Evolutionary conservation across 2,329 filamentous ascomycete genomes (phyloP).

Genomic region (Myriosclerotinia scirpicola): DNA sequence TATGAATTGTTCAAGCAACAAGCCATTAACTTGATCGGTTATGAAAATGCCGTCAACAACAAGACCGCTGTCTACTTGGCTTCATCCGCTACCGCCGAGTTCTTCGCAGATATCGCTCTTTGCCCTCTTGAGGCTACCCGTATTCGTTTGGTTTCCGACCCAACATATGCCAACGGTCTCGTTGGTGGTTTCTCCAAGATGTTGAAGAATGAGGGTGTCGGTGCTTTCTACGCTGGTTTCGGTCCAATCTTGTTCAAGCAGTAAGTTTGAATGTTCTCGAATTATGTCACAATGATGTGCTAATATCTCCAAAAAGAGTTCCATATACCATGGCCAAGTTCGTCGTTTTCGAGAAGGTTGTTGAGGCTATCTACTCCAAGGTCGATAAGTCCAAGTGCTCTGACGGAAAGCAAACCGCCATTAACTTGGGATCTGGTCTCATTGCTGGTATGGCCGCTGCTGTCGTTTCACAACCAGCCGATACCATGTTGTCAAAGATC

Average conservation of each 20-base stretch:
- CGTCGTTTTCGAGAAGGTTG: slow-evolving; percentile 88
- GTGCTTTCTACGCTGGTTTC: slow-evolving; percentile 89
- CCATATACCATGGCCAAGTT: slow-evolving; percentile 96
- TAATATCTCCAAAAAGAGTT: slow-evolving; percentile 50
- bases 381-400: slow-evolving; percentile 72
- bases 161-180: slow-evolving; percentile 79
- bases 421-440: slow-evolving; percentile 79
- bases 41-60: slow-evolving; percentile 75
- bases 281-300: not conserved
- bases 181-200: slow-evolving; percentile 81
- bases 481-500: slow-evolving; percentile 94
- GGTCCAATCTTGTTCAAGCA: slow-evolving; percentile 83
- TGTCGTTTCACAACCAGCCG: slow-evolving; percentile 83
- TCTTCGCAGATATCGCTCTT: slow-evolving; percentile 77
- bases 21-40: slow-evolving; percentile 75
- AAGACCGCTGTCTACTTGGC: slow-evolving; percentile 79
- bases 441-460: slow-evolving; percentile 84
- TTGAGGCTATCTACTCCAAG: slow-evolving; percentile 67
- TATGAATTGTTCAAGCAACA: slow-evolving; percentile 98
- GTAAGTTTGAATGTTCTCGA: slow-evolving; percentile 46
- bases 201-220: slow-evolving; percentile 75
- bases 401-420: slow-evolving; percentile 68
- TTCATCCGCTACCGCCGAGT: slow-evolving; percentile 63
- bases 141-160: slow-evolving; percentile 89
- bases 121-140: slow-evolving; percentile 91